Percentiles rank a stretch among this genome's conserved stretches.
Conservation (phyloP, 164 flowering plant species). For the Magnolia officinalis region DNA sequence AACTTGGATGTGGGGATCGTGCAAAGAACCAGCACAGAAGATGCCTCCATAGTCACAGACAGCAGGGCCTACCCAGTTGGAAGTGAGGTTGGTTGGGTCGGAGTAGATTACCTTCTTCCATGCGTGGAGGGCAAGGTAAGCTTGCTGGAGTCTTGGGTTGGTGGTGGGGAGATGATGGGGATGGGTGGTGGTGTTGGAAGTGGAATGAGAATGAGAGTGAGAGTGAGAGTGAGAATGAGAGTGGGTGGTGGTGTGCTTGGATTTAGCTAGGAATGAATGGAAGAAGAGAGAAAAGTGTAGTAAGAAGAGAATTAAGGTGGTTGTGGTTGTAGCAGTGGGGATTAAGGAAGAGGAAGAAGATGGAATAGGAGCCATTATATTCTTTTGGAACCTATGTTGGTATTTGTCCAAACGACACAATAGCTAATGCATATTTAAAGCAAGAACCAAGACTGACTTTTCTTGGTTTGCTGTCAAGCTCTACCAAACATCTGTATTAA, state of each 20-base stretch:
- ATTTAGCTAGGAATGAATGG: conserved; percentile 25
- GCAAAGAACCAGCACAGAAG: conserved; percentile 44
- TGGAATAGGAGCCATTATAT: conserved; percentile 33
- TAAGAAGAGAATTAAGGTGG: conserved; percentile 25
- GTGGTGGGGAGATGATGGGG: conserved; percentile 18
- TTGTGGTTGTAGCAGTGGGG: not conserved
- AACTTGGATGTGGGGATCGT: conserved; percentile 33
- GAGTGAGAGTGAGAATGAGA: conserved; percentile 16
- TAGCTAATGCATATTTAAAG: not conserved
- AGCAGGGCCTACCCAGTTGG: conserved; percentile 65
- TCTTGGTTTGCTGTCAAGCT: too few relatives aligned
- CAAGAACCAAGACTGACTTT: not conserved
- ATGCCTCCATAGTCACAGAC: conserved; percentile 65
- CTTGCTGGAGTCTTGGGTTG: conserved; percentile 52
- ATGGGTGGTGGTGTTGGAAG: conserved; percentile 1
- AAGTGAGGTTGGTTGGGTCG: conserved; percentile 63
- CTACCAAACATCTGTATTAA: too few relatives aligned
- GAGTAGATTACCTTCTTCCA: conserved; percentile 78
- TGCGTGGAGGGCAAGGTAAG: conserved; percentile 67
- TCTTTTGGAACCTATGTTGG: not conserved
- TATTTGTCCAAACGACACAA: conserved; percentile 5
- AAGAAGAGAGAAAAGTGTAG: conserved; percentile 23
- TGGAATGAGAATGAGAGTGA: conserved; percentile 18
- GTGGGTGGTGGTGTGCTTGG: conserved; percentile 23
- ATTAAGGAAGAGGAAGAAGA: conserved; percentile 8